These are phyloP conservation scores for Exophiala sideris DNA, from an alignment of 2,329 filamentous ascomycete genomes.

Conservation along the genomic window DNA sequence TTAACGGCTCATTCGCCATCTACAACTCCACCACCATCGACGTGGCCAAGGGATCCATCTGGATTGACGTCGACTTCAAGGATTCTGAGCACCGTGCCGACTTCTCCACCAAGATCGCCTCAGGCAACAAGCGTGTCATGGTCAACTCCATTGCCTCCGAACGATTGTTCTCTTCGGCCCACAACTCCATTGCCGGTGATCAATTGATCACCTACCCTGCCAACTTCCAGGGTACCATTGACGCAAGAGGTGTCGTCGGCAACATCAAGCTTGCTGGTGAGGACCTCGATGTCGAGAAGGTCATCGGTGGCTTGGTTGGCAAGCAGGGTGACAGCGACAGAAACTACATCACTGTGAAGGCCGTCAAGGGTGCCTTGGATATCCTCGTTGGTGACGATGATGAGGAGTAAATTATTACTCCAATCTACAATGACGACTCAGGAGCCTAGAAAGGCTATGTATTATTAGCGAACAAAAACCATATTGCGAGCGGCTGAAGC, in stretches of 20 bases:
- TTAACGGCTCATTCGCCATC: conserved; percentile 15
- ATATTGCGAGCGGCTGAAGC: no score
- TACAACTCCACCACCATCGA: conserved; percentile 17
- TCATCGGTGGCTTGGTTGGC: conserved; percentile 15
- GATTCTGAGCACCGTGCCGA: conserved; percentile 9
- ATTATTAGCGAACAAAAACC: no score
- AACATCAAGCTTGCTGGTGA: conserved; percentile 19
- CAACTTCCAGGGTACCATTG: conserved; percentile 22
- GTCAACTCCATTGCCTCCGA: conserved; percentile 19
- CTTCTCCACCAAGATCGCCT: conserved; percentile 15
- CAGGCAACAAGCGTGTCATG: conserved; percentile 13
- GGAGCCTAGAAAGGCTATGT: no score
- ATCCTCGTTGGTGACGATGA: conserved; percentile 20
- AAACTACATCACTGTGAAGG: conserved; percentile 16
- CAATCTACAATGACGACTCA: neutral
- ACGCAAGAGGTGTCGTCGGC: conserved; percentile 14
- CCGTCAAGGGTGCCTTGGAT: conserved; percentile 14
- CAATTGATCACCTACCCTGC: conserved; percentile 21
- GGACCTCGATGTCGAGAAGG: conserved; percentile 20
- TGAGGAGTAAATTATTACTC: neutral
- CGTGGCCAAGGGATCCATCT: conserved; percentile 14
- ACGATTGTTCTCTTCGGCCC: conserved; percentile 7
- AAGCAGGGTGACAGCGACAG: conserved; percentile 13
- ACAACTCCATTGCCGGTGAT: conserved; percentile 15
- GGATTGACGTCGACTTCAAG: conserved; percentile 15